Base-by-base conservation (phyloP, 202 grass and related monocot genomes). In the Hordeum pubiflorum region DNA sequence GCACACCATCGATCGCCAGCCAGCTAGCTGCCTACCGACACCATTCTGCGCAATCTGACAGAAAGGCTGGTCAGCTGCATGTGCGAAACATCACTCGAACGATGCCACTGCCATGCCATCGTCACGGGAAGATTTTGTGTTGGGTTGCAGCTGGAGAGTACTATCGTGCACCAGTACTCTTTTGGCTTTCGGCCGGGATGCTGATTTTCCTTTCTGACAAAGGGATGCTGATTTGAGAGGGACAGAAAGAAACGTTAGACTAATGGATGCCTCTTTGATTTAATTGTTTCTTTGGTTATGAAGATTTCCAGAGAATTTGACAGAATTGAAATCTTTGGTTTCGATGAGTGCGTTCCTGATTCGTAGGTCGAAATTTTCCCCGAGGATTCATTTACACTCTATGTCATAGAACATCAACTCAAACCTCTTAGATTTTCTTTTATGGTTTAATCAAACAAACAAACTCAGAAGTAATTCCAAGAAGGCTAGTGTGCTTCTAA, bases 181-280 rank as follows among this genome's bases (percentile, higher is more conserved):
- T 18, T 37, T 66, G 64, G 48, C 59, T 89, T 85, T 77, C 15
- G 17, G 22, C 27, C 27, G 27, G 6, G 65, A 78, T 77, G 58
- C 72, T 78, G 65, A 77, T 89, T 64, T 34, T 17, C 29, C 14
- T 72, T 46, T 69, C 27, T 48, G 13, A 2, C 11, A 69, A 7
- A 43, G 21, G 7, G 77, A 81, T 81, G 15, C 87, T 78, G 72
- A 85, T 85, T 66, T 46, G 37, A 50, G 56, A 41, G 29, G 18
- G 64, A 58, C 43, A 72, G 3, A 73, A 66, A 85, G 15, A 82
- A 78, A 10, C 67, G 65, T 50, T 84, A 33, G 33, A 8, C 38
- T 75, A 75, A 72, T 7, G 27, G 27, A 29, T 29, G 38, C 1
- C 15, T 54, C 50, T 54, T n/a, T 54, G 50, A 54, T 50, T 50